Evolutionary conservation across 441 rosid genomes (phyloP), one percentile per base, ranked within the genome.

Genomic region (Flueggea neowawraea): DNA sequence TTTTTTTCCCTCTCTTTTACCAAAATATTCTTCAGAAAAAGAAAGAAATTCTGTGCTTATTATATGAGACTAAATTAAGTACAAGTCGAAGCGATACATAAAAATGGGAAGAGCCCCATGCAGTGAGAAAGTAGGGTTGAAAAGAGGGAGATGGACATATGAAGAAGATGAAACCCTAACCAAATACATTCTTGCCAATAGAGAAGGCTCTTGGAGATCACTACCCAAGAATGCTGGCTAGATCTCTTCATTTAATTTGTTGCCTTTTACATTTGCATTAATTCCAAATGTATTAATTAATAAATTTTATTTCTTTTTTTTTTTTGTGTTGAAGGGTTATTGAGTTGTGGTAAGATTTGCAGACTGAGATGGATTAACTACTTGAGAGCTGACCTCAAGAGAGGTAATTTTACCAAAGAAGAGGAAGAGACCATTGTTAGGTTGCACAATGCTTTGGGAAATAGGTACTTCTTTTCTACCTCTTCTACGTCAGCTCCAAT

Each of bases 291-390:
- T 28, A 14, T 53, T n/a, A n/a, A n/a, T n/a, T n/a, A n/a, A n/a
- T n/a, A n/a, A n/a, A n/a, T n/a, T n/a, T 16, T 16, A n/a, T 10
- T 15, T 16, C 8, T 16, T 36, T 13, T 32, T 22, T 15, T 1
- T 43, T n/a, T n/a, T 57, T 10, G 0, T 33, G 7, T 6, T 72
- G 61, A 66, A 88, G 97, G 95, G 33, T 70, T 89, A 64, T 63
- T 85, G 62, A 89, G 97, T 64, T 91, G 97, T 63, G 97, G 97
- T 8, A 91, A 91, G 82, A 91, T 96, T 53, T 91, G 97, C 69
- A 83, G 97, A 69, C 72, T 91, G 71, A 89, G 97, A 78, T 91
- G 97, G 97, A 84, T 85, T 50, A 91, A 91, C 64, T 89, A 91
- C 71, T 73, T 91, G 63, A 87, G 88, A 75, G 69, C 76, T 59